phyloP scores from a whole-genome alignment of 345 rosid species.

The Camelina sativa region DNA sequence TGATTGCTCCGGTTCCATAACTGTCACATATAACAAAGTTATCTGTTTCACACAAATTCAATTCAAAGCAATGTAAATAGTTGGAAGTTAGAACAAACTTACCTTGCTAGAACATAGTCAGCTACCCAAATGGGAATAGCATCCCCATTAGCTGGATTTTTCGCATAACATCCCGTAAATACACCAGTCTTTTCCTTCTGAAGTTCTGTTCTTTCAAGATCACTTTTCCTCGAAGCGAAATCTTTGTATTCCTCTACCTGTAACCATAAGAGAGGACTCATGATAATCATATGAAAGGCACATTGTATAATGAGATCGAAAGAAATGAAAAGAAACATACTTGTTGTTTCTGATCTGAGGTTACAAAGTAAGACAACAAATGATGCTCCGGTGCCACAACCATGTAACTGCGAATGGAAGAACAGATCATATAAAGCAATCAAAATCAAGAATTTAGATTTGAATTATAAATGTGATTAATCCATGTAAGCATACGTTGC shows the following conservation, averaged over 20 bases:
- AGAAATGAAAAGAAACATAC: conserved; percentile 47
- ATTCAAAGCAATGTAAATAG: not conserved
- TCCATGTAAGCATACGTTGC: conserved; percentile 63
- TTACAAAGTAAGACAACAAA: conserved; percentile 58
- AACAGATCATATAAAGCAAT: conserved; percentile 30
- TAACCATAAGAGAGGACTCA: conserved; percentile 24
- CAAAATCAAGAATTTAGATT: not conserved
- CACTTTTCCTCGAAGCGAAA: conserved; percentile 80
- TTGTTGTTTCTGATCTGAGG: conserved; percentile 52
- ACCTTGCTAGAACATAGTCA: conserved; percentile 91
- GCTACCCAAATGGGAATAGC: conserved; percentile 93
- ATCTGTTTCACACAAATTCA: conserved; percentile 14
- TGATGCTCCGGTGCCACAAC: conserved; percentile 94
- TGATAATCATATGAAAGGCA: not conserved
- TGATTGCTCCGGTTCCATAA: conserved; percentile 97
- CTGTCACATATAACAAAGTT: conserved; percentile 50
- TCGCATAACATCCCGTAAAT: conserved; percentile 79
- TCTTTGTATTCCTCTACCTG: conserved; percentile 92
- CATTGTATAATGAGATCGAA: not conserved
- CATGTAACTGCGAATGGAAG: conserved; percentile 66
- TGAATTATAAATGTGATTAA: not conserved
- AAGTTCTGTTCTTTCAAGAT: conserved; percentile 95
- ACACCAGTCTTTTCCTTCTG: conserved; percentile 94
- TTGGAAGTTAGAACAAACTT: conserved; percentile 15
- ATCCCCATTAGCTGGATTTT: conserved; percentile 84